Evolutionary conservation across 257 asterid genomes (phyloP), one percentile per base, ranked within the genome.

Genomic region (Knoxia roxburghii): DNA sequence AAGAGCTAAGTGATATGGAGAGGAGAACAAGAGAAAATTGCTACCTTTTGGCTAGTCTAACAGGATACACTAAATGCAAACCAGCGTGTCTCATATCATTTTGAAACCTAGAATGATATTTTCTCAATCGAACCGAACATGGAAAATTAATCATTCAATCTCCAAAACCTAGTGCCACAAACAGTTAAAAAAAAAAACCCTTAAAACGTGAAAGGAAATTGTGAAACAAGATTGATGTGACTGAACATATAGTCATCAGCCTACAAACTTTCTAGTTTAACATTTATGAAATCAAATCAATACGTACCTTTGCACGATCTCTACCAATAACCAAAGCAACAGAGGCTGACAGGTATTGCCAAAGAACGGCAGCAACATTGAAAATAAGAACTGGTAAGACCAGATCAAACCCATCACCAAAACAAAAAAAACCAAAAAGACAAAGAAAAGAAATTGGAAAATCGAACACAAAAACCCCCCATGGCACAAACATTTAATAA

Each of bases 311-410:
- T 3, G 96, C 89, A 71, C 90, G 99, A 83, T 85, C 84, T 81
- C 79, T 83, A 59, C 95, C 94, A 50, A 96, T 88, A 72, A 86
- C 88, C 65, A 94, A 77, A 57, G 97, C 90, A 73, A 90, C 65
- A 39, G 87, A 86, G 70, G 95, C 96, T 73, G 97, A 85, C 54
- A 94, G 80, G 80, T 80, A 94, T 77, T 94, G 99, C 72, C 95
- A 94, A 62, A 94, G 68, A 69, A 94, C 81, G 33, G 97, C 95
- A 43, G 83, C 84, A 68, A 79, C 73, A 70, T 84, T 94, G 68
- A 90, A 81, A 48, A 82, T 46, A 59, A 94, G 87, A 77, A 87
- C 71, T 46, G 83, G 76, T 14, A 81, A 73, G 67, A 78, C 77
- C 76, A 88, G 73, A 76, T 94, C 97, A 74, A 72, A 73, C 48